Evolutionary conservation across 1,139 yeast genomes (phyloP).

Genomic region (Geotrichum macrosporum): DNA sequence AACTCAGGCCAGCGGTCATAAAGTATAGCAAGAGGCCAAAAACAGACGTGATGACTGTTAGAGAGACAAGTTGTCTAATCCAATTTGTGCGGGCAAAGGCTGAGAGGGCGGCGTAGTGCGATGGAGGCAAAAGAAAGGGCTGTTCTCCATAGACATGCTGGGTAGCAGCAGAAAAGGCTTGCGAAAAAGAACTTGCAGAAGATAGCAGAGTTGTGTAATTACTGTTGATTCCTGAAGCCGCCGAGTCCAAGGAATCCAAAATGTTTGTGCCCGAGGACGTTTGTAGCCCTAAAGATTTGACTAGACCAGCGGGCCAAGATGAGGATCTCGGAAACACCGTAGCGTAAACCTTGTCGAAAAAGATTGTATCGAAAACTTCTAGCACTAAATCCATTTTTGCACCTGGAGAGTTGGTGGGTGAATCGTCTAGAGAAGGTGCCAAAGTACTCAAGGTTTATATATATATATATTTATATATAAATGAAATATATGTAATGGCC

Average conservation of each 20-base stretch:
- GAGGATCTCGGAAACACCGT: slow-evolving; percentile 43
- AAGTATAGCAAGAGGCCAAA: slow-evolving; percentile 84
- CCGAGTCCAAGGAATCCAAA: background rate
- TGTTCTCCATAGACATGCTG: slow-evolving; percentile 45
- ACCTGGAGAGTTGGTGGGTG: background rate
- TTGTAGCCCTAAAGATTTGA: slow-evolving; percentile 13
- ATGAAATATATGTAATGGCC: too few relatives aligned
- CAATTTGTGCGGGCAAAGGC: slow-evolving; percentile 65
- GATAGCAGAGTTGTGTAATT: slow-evolving; percentile 10
- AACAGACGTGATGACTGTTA: slow-evolving; percentile 66
- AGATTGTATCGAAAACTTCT: slow-evolving; percentile 66
- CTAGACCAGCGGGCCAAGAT: slow-evolving; percentile 10
- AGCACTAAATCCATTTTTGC: slow-evolving; percentile 77
- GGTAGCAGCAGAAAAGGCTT: slow-evolving; percentile 15
- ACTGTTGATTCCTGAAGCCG: too few relatives aligned
- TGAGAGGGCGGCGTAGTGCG: slow-evolving; percentile 56
- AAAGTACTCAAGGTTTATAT: too few relatives aligned
- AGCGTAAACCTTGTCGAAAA: slow-evolving; percentile 72
- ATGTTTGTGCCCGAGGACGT: slow-evolving; percentile 1
- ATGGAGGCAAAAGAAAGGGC: slow-evolving; percentile 48
- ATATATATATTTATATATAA: too few relatives aligned
- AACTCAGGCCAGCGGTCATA: slow-evolving; percentile 69
- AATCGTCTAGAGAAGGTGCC: too few relatives aligned
- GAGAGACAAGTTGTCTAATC: slow-evolving; percentile 63
- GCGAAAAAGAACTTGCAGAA: slow-evolving; percentile 17